Evolutionary conservation across 169 alveolate species (phyloP).

Genomic region (Cystoisospora suis): DNA sequence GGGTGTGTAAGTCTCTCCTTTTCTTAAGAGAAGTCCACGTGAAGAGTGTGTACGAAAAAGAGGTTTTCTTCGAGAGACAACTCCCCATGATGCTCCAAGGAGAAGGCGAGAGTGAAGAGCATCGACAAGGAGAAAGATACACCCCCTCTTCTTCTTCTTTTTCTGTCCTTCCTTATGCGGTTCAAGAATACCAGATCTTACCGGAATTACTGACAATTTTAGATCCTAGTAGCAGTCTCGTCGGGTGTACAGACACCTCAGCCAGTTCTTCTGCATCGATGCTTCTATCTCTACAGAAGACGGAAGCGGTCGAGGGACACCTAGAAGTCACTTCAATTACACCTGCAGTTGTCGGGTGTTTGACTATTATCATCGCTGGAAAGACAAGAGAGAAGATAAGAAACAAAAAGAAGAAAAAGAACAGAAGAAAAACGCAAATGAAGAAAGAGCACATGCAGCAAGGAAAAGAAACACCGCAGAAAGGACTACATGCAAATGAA

Average conservation of each 20-base stretch:
- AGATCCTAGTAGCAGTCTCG: neutral
- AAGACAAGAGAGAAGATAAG: neutral
- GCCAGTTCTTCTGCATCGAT: no score
- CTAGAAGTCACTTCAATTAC: no score
- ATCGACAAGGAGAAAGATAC: neutral
- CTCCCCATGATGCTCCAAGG: constrained; percentile 28
- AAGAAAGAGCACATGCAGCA: neutral
- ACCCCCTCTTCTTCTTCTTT: no score
- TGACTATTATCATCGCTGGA: neutral
- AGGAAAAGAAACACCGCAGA: neutral
- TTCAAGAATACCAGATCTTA: constrained; percentile 4
- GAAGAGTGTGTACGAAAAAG: constrained; percentile 28
- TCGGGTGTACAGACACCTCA: neutral
- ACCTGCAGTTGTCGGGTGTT: constrained; percentile 30
- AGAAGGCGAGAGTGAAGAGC: neutral
- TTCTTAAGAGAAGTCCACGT: constrained; percentile 23
- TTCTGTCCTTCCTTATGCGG: constrained; percentile 1
- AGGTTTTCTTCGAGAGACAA: neutral
- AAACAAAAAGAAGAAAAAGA: neutral
- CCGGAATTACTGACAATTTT: constrained; percentile 7
- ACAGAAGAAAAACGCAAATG: neutral
- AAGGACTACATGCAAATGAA: no score
- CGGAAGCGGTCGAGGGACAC: no score
- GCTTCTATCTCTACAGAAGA: no score
- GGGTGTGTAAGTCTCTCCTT: neutral